Base-by-base conservation (phyloP, 2,329 filamentous ascomycete species). In the Fusarium haematococcum region DNA sequence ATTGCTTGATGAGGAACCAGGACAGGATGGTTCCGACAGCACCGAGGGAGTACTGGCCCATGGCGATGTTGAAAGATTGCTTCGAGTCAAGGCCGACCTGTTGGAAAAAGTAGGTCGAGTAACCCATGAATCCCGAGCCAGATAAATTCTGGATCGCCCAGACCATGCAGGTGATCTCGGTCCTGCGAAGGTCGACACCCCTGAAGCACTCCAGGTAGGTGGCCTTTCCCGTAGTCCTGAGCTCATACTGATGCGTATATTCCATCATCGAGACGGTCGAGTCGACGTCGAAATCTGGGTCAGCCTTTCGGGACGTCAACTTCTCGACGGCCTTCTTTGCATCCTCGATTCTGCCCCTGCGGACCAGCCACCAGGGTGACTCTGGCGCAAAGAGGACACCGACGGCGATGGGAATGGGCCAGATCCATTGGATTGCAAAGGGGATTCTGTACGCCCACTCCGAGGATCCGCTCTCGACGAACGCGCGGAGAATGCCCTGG, bases 201-300 rank as follows among this genome's bases (percentile, higher is more conserved):
- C 77, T 79, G 81, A 88, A 88, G 71, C 84, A 86, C 74, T 87
- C 85, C 27, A 70, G 43, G 66, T 87, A 86, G 0, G 63, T 64
- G 4, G 68, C 71, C 70, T 79, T 70, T 23, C 67, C 52, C 16
- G 58, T 63, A 25, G 23, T 48, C 23, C 6, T 23, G 20, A 23
- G n/a, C 23, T 48, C 43, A 48, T 23, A 23, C 20, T 48, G 20
- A 18, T 48, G 11, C 6, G 43, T 48, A 20, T 48, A 25, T 14
- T 23, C 23, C 20, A 48, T 48, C 43, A 48, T 25, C 3, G 43
- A 20, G 20, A 48, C 43, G 20, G 43, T 48, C 6, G 43, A 48
- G 35, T 37, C 35, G 16, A 37, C 35, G 16, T 37, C 35, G 16
- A 37, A 37, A 37, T 37, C 35, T 7, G 35, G 35, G 35, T 37